Percentiles rank a stretch among this genome's conserved stretches.
These are phyloP conservation scores for Globisporangium paddicum DNA, from an alignment of 352 stramenopile species.

Conservation along the genomic window DNA sequence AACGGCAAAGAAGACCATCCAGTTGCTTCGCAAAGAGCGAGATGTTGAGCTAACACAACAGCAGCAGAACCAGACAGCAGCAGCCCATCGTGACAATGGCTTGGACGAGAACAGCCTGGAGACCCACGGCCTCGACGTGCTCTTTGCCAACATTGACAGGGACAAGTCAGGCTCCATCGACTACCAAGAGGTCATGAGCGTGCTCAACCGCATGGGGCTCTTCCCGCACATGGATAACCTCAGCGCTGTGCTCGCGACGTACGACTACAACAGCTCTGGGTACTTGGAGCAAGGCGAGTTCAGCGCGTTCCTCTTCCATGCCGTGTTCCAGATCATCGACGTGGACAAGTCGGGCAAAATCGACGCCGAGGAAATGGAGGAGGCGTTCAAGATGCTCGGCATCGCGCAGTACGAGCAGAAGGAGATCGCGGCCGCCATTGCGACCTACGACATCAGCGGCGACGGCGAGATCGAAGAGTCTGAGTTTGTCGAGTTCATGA, in stretches of 20 bases:
- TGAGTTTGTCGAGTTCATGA: conserved; percentile 85
- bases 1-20: conserved; percentile 30
- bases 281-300: conserved; percentile 58
- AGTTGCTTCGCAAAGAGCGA: conserved; percentile 46
- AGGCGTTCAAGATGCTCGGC: conserved; percentile 69
- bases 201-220: conserved; percentile 63
- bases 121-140: conserved; percentile 45
- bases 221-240: conserved; percentile 52
- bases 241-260: conserved; percentile 33
- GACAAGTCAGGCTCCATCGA: conserved; percentile 61
- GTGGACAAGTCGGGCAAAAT: conserved; percentile 69
- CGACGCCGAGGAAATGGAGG: conserved; percentile 64
- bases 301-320: conserved; percentile 64
- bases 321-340: conserved; percentile 76
- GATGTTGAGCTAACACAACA: neutral
- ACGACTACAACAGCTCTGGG: conserved; percentile 48
- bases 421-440: conserved; percentile 58
- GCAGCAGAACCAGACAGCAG: neutral
- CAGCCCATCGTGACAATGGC: conserved; percentile 3
- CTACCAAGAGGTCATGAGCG: conserved; percentile 45
- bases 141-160: conserved; percentile 62
- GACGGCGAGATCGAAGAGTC: conserved; percentile 76
- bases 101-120: conserved; percentile 44
- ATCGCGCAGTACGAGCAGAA: conserved; percentile 54
- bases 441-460: conserved; percentile 66